Percentiles rank a stretch among this genome's conserved stretches.
phyloP scores from a whole-genome alignment of 306 rosid genomes.

The Gastrolobium bilobum region DNA sequence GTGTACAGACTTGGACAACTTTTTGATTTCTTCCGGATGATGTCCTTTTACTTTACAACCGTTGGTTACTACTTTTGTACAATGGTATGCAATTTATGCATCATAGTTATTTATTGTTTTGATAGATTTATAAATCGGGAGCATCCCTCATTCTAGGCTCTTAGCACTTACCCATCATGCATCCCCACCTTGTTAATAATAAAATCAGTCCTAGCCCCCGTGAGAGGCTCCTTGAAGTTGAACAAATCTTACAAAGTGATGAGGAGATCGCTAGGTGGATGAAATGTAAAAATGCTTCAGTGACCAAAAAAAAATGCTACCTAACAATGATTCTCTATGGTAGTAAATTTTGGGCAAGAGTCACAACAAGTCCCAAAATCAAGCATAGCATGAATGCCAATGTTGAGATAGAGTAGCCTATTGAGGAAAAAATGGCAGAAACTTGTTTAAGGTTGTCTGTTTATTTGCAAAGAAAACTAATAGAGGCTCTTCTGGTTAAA shows the following conservation, averaged over 20 bases:
- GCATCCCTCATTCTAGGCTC: background rate
- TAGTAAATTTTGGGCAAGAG: background rate
- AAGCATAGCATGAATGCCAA: background rate
- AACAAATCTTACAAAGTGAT: constrained; percentile 3
- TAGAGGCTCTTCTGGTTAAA: background rate
- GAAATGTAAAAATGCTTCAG: background rate
- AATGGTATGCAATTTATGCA: constrained; percentile 65
- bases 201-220: background rate
- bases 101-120: constrained; percentile 8
- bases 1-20: constrained; percentile 96
- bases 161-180: background rate
- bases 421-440: background rate
- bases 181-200: background rate
- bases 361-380: background rate
- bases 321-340: background rate
- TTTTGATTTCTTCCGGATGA: constrained; percentile 96
- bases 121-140: background rate
- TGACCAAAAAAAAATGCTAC: background rate
- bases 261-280: background rate
- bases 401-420: background rate
- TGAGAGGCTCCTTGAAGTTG: background rate
- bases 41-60: constrained; percentile 92
- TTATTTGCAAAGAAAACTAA: background rate
- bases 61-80: constrained; percentile 94
- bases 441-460: background rate